Base-by-base conservation (phyloP, 176 grass and related monocot species). In the Guadua angustifolia region DNA sequence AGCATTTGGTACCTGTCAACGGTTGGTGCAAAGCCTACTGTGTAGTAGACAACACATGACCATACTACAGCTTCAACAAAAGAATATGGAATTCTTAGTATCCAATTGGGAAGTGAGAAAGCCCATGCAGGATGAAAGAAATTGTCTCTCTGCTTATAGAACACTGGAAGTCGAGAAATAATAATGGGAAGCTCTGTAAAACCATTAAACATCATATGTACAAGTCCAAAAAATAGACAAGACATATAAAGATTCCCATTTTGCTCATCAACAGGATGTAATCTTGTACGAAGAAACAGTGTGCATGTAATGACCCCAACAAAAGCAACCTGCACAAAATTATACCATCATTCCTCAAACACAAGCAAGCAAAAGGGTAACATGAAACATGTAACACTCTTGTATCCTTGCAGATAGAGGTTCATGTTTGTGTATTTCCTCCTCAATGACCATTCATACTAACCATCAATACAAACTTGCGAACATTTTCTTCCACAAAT, bases 181-280 rank as follows among this genome's bases (percentile, higher is more conserved):
- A 89, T 94, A 63, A 94, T 91, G 14, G 92, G 64, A 35, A 94
- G 73, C 81, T 94, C 92, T 40, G 89, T 82, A 82, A 91, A 94
- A 72, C 92, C 92, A 85, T 94, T 94, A 71, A 94, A 94, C 89
- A 94, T 82, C 84, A 94, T 91, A 72, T 94, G 92, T 35, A 94
- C 45, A 76, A 94, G 75, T 25, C 92, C 89, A 71, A 85, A 94
- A 75, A 94, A 94, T 44, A 94, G 86, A 79, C 92, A 94, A 26
- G 92, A 85, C 4, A 94, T 80, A 77, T 94, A 94, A 58, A 91
- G 74, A 32, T 78, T 78, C 43, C 87, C 92, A 70, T 89, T 94
- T 75, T 66, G 47, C 82, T 91, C 86, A 82, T 94, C 92, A 63
- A 79, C 62, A 25, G 92, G 81, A 74, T 89, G 92, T 63, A 91